Evolutionary conservation across 2,329 filamentous ascomycete species (phyloP).

Genomic region (Metarhizium guizhouense): DNA sequence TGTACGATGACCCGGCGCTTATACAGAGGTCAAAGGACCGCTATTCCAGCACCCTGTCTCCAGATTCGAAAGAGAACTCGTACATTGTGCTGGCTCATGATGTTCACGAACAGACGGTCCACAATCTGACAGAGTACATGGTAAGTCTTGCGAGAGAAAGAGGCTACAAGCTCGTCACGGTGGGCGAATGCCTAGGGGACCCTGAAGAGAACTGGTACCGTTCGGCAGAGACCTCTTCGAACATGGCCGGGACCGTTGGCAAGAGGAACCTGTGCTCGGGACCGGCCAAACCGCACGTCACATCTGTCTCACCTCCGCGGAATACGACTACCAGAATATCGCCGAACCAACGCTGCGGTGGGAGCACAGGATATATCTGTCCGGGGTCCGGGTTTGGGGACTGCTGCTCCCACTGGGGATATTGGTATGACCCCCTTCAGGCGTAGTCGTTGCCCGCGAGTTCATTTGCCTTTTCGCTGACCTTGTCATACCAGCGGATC

Average conservation of each 20-base stretch:
- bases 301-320: slow-evolving; percentile 1
- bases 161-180: slow-evolving; percentile 40
- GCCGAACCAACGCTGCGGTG: slow-evolving; percentile 28
- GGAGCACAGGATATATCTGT: slow-evolving; percentile 25
- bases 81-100: slow-evolving; percentile 48
- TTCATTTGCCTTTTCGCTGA: background rate
- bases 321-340: slow-evolving; percentile 18
- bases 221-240: slow-evolving; percentile 9
- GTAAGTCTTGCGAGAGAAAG: slow-evolving; percentile 27
- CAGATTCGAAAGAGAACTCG: slow-evolving; percentile 15
- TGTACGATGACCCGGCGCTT: slow-evolving; percentile 38
- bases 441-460: background rate
- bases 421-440: slow-evolving; percentile 22
- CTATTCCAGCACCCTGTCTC: slow-evolving; percentile 27
- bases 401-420: slow-evolving; percentile 33
- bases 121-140: slow-evolving; percentile 34
- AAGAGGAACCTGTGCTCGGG: background rate
- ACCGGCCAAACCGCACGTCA: background rate
- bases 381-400: slow-evolving; percentile 24
- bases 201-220: slow-evolving; percentile 40
- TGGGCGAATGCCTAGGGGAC: slow-evolving; percentile 16
- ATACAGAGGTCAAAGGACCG: slow-evolving; percentile 36
- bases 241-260: background rate
- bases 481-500: slow-evolving; percentile 18
- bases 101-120: slow-evolving; percentile 37